A percentile compares a stretch with the other conserved stretches of the same genome.
Evolutionary conservation across 805 yeast genomes (phyloP).

Genomic region (Cyberlindnera maclurae): DNA sequence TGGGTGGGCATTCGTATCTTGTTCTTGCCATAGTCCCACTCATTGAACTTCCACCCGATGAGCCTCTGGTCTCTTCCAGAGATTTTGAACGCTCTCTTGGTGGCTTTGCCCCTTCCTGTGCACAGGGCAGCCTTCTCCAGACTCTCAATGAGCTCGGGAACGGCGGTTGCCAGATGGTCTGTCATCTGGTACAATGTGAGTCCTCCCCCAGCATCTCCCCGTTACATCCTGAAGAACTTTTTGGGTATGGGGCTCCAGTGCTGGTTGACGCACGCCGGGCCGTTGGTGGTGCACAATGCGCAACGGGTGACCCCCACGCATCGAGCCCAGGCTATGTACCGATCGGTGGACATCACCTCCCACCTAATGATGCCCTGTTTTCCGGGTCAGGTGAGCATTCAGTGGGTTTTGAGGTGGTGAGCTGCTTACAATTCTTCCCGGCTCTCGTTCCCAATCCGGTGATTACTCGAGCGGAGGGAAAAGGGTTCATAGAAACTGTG

Average conservation of each 20-base stretch:
- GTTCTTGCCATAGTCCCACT: conserved; percentile 70
- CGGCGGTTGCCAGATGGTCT: neutral
- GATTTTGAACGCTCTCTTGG: conserved; percentile 23
- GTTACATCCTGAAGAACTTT: neutral
- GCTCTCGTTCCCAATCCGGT: neutral
- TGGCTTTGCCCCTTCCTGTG: conserved; percentile 26
- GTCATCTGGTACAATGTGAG: neutral
- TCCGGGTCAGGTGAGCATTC: no score
- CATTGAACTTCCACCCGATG: conserved; percentile 75
- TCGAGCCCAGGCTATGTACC: no score
- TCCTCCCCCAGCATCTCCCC: no score
- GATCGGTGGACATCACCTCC: no score
- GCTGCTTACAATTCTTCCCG: neutral
- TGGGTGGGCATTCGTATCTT: conserved; percentile 53
- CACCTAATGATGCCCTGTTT: no score
- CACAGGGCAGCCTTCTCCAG: conserved; percentile 11
- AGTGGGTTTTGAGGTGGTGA: no score
- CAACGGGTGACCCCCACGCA: no score
- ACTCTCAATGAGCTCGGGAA: conserved; percentile 6
- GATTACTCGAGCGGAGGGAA: neutral
- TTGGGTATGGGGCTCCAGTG: no score
- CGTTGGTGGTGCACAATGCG: no score
- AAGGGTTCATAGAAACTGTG: neutral
- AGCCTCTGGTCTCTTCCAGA: conserved; percentile 19
- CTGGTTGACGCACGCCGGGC: no score